Conservation (phyloP, 2,329 filamentous ascomycete species). For the Botrytis fabae region DNA sequence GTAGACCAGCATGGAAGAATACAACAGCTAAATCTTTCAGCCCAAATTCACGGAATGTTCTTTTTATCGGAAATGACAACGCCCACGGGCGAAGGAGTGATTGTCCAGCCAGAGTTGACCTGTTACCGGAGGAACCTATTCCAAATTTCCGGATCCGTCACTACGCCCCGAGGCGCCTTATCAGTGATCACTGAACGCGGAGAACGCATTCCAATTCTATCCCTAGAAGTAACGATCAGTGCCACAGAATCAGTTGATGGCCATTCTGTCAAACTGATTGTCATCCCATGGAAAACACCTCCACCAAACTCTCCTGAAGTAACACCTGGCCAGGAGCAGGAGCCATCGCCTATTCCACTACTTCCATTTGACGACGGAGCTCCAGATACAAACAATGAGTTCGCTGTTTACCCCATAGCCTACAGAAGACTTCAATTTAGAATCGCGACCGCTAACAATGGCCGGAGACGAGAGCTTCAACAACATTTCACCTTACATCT, state of each 20-base stretch:
- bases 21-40: slow-evolving; percentile 53
- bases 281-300: slow-evolving; percentile 96
- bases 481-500: slow-evolving; percentile 92
- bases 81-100: slow-evolving; percentile 52
- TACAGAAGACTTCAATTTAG: slow-evolving; percentile 94
- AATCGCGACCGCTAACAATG: slow-evolving; percentile 94
- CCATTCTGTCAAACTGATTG: slow-evolving; percentile 88
- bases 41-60: slow-evolving; percentile 86
- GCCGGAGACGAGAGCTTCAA: slow-evolving; percentile 88
- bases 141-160: slow-evolving; percentile 88
- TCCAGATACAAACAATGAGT: slow-evolving; percentile 55
- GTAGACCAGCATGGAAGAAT: slow-evolving; percentile 52
- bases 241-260: slow-evolving; percentile 95
- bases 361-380: slow-evolving; percentile 59
- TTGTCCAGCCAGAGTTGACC: slow-evolving; percentile 75
- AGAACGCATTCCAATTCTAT: slow-evolving; percentile 78
- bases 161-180: slow-evolving; percentile 73
- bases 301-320: slow-evolving; percentile 73
- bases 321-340: slow-evolving; percentile 69
- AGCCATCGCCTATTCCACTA: slow-evolving; percentile 79
- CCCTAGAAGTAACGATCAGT: slow-evolving; percentile 83
- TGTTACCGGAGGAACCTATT: slow-evolving; percentile 96
- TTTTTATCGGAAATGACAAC: slow-evolving; percentile 67
- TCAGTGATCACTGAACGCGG: slow-evolving; percentile 82
- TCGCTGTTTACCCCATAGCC: slow-evolving; percentile 86